Evolutionary conservation across 164 flowering plant species (phyloP).

Genomic region (Macadamia integrifolia): DNA sequence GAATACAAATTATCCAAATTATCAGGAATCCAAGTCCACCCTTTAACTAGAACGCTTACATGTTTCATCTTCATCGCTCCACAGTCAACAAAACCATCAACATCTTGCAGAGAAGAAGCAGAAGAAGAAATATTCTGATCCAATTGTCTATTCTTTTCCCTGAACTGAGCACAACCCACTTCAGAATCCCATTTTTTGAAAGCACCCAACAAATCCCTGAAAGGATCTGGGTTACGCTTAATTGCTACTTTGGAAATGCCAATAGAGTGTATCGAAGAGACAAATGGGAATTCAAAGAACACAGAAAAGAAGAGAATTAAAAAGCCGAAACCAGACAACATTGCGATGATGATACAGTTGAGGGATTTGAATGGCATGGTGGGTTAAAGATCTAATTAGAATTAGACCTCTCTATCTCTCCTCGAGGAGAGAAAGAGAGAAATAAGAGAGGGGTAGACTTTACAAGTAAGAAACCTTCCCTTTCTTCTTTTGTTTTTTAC

Average conservation of each 20-base stretch:
- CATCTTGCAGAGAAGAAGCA: constrained; percentile 34
- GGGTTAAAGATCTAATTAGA: background rate
- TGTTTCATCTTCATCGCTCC: constrained; percentile 55
- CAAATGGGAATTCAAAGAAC: constrained; percentile 51
- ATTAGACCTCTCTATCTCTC: background rate
- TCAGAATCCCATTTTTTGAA: constrained; percentile 76
- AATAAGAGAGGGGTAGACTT: background rate
- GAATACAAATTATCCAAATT: constrained; percentile 86
- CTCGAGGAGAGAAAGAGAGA: background rate
- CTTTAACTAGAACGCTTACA: constrained; percentile 81
- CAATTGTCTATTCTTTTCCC: constrained; percentile 34
- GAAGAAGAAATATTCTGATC: constrained; percentile 18
- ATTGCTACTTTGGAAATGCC: background rate
- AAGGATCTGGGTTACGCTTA: constrained; percentile 41
- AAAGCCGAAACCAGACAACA: constrained; percentile 49
- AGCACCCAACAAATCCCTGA: constrained; percentile 56
- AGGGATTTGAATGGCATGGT: constrained; percentile 49
- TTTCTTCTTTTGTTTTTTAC: background rate
- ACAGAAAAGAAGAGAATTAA: constrained; percentile 53
- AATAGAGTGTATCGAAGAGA: constrained; percentile 28
- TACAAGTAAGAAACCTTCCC: background rate
- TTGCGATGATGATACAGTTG: constrained; percentile 32
- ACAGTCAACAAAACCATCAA: constrained; percentile 37
- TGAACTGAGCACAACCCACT: constrained; percentile 72
- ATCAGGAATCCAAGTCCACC: constrained; percentile 99